Evolutionary conservation across 352 stramenopile species (phyloP).

Genomic region (Globisporangium nagaii): DNA sequence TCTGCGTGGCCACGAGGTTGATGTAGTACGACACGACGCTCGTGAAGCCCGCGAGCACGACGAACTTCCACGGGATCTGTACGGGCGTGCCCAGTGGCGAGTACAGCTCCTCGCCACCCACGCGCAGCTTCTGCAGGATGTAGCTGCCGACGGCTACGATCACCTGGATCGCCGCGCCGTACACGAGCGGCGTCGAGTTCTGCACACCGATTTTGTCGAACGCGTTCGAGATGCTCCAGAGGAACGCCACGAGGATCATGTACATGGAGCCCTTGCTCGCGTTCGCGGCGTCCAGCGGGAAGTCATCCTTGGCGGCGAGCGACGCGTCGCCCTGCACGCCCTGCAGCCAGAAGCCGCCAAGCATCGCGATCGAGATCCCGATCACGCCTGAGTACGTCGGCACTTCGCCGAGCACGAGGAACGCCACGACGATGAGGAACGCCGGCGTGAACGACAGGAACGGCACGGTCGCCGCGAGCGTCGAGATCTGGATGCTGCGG

Average conservation of each 20-base stretch:
- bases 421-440: slow-evolving; percentile 71
- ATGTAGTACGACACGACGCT: slow-evolving; percentile 84
- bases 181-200: slow-evolving; percentile 70
- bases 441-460: slow-evolving; percentile 78
- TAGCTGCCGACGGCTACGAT: slow-evolving; percentile 61
- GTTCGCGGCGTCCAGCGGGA: slow-evolving; percentile 43
- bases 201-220: slow-evolving; percentile 85
- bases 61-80: slow-evolving; percentile 68
- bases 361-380: slow-evolving; percentile 61
- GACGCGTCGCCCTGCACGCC: slow-evolving; percentile 36
- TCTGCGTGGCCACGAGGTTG: slow-evolving; percentile 73
- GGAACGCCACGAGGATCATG: slow-evolving; percentile 76
- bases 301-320: slow-evolving; percentile 28
- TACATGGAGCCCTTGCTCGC: slow-evolving; percentile 76
- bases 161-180: slow-evolving; percentile 64
- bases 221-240: slow-evolving; percentile 80
- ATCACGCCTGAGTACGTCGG: slow-evolving; percentile 52
- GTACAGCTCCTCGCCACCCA: slow-evolving; percentile 59
- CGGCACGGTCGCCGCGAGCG: slow-evolving; percentile 65
- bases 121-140: slow-evolving; percentile 48
- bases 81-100: slow-evolving; percentile 42
- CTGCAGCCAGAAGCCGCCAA: slow-evolving; percentile 75
- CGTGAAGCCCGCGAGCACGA: slow-evolving; percentile 56
- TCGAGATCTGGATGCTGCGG: slow-evolving; percentile 79
- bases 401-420: slow-evolving; percentile 72